A percentile compares a stretch with the other conserved stretches of the same genome.
These are phyloP conservation scores for Aspergillus asperescens DNA, from an alignment of 495 filamentous ascomycete genomes.

Conservation along the genomic window DNA sequence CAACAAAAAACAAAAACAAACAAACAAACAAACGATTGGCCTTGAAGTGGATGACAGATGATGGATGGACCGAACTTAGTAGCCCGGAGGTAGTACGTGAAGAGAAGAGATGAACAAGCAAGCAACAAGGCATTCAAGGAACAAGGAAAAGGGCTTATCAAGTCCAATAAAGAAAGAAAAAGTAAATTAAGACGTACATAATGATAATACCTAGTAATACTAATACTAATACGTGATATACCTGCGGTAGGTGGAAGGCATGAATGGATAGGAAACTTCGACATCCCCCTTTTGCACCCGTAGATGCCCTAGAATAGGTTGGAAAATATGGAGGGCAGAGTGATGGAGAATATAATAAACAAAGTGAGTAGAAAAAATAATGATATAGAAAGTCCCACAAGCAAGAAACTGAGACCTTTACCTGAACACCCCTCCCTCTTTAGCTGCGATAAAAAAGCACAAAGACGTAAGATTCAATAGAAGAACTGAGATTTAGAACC, in stretches of 20 bases:
- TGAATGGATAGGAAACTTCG: not conserved
- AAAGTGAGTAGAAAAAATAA: not conserved
- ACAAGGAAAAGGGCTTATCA: too few relatives aligned
- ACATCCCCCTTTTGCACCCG: not conserved
- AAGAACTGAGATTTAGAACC: not conserved
- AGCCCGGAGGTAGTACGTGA: too few relatives aligned
- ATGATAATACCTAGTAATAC: not conserved
- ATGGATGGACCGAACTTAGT: too few relatives aligned
- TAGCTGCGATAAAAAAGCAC: not conserved
- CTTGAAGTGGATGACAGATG: too few relatives aligned
- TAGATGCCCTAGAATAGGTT: not conserved
- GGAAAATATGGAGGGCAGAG: not conserved
- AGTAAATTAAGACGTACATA: not conserved
- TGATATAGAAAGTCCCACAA: not conserved
- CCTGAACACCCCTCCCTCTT: constrained; percentile 6
- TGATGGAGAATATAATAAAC: not conserved
- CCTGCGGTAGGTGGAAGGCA: not conserved
- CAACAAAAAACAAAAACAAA: too few relatives aligned
- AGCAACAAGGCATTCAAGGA: too few relatives aligned
- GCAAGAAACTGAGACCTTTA: constrained; percentile 3
- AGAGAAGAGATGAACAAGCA: too few relatives aligned
- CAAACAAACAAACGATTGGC: too few relatives aligned
- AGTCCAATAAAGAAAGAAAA: not conserved
- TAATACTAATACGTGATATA: constrained; percentile 1
- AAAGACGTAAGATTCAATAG: not conserved